Evolutionary conservation across 495 filamentous ascomycete genomes (phyloP).

Genomic region (Daldinia grandis): DNA sequence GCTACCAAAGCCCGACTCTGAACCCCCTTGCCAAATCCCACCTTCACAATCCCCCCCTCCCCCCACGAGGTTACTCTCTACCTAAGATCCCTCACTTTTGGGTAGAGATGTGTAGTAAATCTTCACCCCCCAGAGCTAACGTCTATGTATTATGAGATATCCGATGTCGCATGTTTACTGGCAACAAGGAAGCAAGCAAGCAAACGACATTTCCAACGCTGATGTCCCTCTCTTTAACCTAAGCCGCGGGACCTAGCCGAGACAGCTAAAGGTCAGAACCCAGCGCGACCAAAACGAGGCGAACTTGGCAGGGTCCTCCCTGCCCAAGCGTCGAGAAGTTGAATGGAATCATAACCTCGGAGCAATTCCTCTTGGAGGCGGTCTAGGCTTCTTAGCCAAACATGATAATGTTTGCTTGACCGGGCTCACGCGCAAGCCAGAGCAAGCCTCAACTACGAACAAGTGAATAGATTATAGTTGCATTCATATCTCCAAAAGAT

Average conservation of each 20-base stretch:
- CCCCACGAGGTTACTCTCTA: constrained; percentile 1
- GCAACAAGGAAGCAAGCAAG: constrained; percentile 4
- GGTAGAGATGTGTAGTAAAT: not conserved
- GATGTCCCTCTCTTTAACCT: not conserved
- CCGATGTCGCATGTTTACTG: constrained; percentile 17
- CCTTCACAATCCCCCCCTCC: not conserved
- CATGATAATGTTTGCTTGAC: constrained; percentile 12
- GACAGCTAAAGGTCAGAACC: constrained; percentile 16
- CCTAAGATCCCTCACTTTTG: not conserved
- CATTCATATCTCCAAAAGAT: constrained; percentile 17
- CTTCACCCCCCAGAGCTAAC: not conserved
- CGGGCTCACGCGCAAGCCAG: not conserved
- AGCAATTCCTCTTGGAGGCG: not conserved
- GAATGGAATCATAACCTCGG: not conserved
- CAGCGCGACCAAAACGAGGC: constrained; percentile 16
- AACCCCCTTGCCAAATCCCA: constrained; percentile 24
- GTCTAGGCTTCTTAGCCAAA: not conserved
- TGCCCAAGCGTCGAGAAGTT: constrained; percentile 11
- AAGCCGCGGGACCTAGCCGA: constrained; percentile 24
- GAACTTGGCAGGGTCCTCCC: constrained; percentile 20
- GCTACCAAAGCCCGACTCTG: constrained; percentile 17
- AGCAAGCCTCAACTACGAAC: constrained; percentile 17
- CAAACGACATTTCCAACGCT: constrained; percentile 3
- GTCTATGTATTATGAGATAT: constrained; percentile 9
- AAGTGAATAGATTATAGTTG: too few species aligned